phyloP scores from a whole-genome alignment of 805 yeast species.

The Ogataea trehaloabstinens region DNA sequence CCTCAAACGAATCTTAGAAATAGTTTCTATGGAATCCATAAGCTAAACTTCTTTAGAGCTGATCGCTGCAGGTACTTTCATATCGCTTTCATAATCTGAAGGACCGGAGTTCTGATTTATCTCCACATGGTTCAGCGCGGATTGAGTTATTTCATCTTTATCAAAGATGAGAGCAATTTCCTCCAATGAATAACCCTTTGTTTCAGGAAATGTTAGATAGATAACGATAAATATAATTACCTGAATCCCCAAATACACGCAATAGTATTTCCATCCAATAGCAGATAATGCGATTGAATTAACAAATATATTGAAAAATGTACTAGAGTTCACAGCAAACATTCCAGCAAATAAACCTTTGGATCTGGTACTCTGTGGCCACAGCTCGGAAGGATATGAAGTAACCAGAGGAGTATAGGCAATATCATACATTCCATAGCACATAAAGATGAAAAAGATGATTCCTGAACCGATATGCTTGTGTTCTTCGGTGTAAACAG shows the following conservation, averaged over 20 bases:
- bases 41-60: neutral
- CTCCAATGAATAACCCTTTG: constrained; percentile 37
- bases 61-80: neutral
- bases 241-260: constrained; percentile 33
- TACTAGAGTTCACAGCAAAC: constrained; percentile 12
- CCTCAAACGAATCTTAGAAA: no score
- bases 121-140: neutral
- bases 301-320: constrained; percentile 20
- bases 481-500: constrained; percentile 38
- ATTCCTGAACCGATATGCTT: constrained; percentile 32
- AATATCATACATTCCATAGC: constrained; percentile 39
- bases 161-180: constrained; percentile 28
- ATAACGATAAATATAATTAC: constrained; percentile 19
- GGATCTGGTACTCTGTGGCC: constrained; percentile 55
- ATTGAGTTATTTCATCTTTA: constrained; percentile 7
- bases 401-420: constrained; percentile 46
- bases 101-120: neutral
- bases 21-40: no score
- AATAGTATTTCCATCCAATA: constrained; percentile 35
- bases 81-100: neutral
- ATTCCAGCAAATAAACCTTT: constrained; percentile 51
- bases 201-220: constrained; percentile 46
- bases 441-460: constrained; percentile 17
- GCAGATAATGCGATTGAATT: constrained; percentile 37
- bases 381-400: constrained; percentile 45